Evolutionary conservation across 148 eudicot species (phyloP).

Genomic region (Arbutus unedo): DNA sequence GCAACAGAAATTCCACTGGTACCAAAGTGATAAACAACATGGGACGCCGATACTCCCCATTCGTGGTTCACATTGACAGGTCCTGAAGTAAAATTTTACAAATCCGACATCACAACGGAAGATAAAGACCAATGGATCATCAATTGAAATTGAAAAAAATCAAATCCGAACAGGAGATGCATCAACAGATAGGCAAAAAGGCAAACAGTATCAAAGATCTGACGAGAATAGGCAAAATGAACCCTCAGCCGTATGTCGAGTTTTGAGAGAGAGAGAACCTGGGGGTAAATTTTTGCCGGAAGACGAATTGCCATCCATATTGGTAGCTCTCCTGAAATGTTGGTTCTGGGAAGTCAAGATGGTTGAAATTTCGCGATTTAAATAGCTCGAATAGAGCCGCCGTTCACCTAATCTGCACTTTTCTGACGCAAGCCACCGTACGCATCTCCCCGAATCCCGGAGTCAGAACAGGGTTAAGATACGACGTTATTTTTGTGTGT

Average conservation of each 20-base stretch:
- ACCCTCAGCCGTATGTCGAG: background rate
- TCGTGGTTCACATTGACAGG: conserved; percentile 15
- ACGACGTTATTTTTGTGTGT: too few species aligned
- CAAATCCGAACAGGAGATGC: background rate
- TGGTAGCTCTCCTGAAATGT: background rate
- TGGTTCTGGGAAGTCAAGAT: background rate
- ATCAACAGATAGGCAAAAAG: background rate
- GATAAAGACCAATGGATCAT: background rate
- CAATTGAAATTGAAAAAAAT: background rate
- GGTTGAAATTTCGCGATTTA: background rate
- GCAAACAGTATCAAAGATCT: background rate
- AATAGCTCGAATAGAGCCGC: background rate
- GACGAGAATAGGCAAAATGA: background rate
- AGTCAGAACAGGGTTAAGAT: too few species aligned
- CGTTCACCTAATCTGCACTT: background rate
- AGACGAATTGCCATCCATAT: conserved; percentile 1
- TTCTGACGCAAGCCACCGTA: background rate
- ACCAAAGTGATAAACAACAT: conserved; percentile 64
- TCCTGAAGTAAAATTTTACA: background rate
- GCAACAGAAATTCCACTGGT: conserved; percentile 81
- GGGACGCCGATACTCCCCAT: conserved; percentile 48
- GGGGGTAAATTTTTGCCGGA: background rate
- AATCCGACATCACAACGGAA: background rate
- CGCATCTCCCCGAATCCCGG: too few species aligned
- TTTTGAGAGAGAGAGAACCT: conserved; percentile 5